Base-by-base conservation (phyloP, 768 basidiomycete species). In the Lentinula guzmanii region DNA sequence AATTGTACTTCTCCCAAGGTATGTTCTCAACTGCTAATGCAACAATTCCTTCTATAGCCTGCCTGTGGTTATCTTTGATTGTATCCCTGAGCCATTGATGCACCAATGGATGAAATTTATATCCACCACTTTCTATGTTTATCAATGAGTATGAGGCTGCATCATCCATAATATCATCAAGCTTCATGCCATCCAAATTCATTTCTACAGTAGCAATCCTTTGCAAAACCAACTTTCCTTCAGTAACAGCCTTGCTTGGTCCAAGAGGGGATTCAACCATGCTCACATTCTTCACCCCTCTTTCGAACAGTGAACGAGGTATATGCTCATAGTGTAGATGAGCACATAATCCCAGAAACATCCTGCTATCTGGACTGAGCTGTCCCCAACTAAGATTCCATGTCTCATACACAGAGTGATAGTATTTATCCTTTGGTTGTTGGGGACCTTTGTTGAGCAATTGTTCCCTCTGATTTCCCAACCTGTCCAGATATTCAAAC, bases 371-470 rank as follows among this genome's bases (percentile, higher is more conserved):
- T 18, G 15, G 8, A 61, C 33, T 34, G 1, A 61, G 51, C 11
- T 45, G 9, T 18, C 53, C 15, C 50, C 52, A 61, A 51, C 60
- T 61, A 33, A 61, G 18, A n/a, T 61, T 35, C 50, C 39, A 54
- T 5, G 60, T 53, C 16, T 51, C 21, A 54, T 52, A 61, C 11
- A 61, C 39, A 21, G 60, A 39, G 4, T 28, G 2, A 2, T 7
- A 0, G 42, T 61, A 52, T 16, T 28, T 21, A 42, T 61, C 42
- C 9, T 11, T 8, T 10, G 24, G 7, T 18, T 61, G 60, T 4
- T 15, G 5, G 18, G 21, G 5, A n/a, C 24, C 24, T 24, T 41
- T 34, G 11, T 43, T 43, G 4, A 10, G 1, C 50, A 61, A 41
- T 1, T 53, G 15, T 18, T 41, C 13, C 16, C 51, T 8, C 3